These are phyloP conservation scores for Mycocentrospora acerina DNA, from an alignment of 2,329 filamentous ascomycete species.

Conservation along the genomic window DNA sequence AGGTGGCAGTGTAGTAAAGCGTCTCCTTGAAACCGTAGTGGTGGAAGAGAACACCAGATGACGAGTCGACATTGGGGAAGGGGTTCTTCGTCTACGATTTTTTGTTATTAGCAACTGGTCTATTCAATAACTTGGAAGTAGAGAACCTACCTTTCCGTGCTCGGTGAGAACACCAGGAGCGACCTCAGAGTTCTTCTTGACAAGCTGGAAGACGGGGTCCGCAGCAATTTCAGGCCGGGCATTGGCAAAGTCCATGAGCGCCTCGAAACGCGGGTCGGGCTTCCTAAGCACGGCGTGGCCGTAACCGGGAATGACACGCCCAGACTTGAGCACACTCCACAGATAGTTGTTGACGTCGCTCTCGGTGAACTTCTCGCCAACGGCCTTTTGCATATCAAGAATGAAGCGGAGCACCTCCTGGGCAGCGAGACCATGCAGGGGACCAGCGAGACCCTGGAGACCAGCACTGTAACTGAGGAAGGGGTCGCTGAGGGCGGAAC, in stretches of 20 bases:
- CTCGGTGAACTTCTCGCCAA: slow-evolving; percentile 76
- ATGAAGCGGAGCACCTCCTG: slow-evolving; percentile 98
- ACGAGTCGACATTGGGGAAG: slow-evolving; percentile 94
- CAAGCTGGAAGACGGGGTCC: slow-evolving; percentile 90
- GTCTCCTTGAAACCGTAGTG: slow-evolving; percentile 98
- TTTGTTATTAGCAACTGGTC: slow-evolving; percentile 3
- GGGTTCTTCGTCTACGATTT: slow-evolving; percentile 88
- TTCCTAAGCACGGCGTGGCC: slow-evolving; percentile 95
- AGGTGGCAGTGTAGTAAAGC: slow-evolving; percentile 82
- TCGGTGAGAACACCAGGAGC: slow-evolving; percentile 87
- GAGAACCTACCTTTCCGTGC: slow-evolving; percentile 76
- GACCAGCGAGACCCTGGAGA: slow-evolving; percentile 92
- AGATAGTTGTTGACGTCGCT: slow-evolving; percentile 85
- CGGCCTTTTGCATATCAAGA: slow-evolving; percentile 87
- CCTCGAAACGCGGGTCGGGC: slow-evolving; percentile 94
- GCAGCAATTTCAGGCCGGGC: slow-evolving; percentile 79
- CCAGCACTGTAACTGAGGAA: slow-evolving; percentile 96
- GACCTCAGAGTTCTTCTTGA: slow-evolving; percentile 89
- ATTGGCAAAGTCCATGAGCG: slow-evolving; percentile 91
- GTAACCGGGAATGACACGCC: slow-evolving; percentile 91
- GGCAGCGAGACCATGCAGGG: slow-evolving; percentile 86
- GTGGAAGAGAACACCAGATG: slow-evolving; percentile 92
- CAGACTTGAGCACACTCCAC: slow-evolving; percentile 89
- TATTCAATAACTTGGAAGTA: neutral
- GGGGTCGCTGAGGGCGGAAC: slow-evolving; percentile 88